A percentile compares a stretch with the other conserved stretches of the same genome.
phyloP scores from a whole-genome alignment of 495 filamentous ascomycete species.

The Hypoxylon perforatum region DNA sequence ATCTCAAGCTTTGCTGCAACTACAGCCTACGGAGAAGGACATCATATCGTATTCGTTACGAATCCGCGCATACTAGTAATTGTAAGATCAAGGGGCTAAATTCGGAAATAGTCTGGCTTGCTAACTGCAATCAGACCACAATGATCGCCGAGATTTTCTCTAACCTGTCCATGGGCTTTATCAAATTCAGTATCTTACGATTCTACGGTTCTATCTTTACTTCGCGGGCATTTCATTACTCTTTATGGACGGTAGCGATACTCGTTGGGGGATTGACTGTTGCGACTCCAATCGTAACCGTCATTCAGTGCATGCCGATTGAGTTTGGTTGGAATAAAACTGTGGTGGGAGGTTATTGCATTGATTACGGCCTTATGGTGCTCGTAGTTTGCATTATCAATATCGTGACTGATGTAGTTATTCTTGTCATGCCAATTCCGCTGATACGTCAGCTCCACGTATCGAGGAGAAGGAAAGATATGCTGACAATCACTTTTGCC shows the following conservation, averaged over 20 bases:
- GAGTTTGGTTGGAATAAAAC: conserved; percentile 19
- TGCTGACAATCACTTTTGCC: conserved; percentile 8
- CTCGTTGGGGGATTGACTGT: conserved; percentile 21
- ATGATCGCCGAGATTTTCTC: not conserved
- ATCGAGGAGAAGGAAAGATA: conserved; percentile 9
- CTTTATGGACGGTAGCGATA: conserved; percentile 11
- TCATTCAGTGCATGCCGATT: conserved; percentile 32
- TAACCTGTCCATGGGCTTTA: conserved; percentile 21
- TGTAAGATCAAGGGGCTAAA: no score
- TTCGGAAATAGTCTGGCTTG: no score
- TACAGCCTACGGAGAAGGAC: conserved; percentile 24
- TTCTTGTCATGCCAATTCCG: conserved; percentile 25
- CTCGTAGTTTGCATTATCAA: conserved; percentile 29
- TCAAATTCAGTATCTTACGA: conserved; percentile 29
- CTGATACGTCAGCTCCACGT: conserved; percentile 10
- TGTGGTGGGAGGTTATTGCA: conserved; percentile 5
- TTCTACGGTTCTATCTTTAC: conserved; percentile 20
- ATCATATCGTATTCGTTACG: conserved; percentile 20
- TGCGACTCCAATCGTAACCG: conserved; percentile 15
- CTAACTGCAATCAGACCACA: not conserved
- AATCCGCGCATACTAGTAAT: conserved; percentile 17
- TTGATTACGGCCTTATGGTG: conserved; percentile 15
- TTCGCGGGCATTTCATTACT: conserved; percentile 11
- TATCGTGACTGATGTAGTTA: conserved; percentile 19
- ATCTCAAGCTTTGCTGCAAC: conserved; percentile 7